A percentile compares a stretch with the other conserved stretches of the same genome.
These are phyloP conservation scores for Stemphylium beticola DNA, from an alignment of 2,329 filamentous ascomycete genomes.

Conservation along the genomic window DNA sequence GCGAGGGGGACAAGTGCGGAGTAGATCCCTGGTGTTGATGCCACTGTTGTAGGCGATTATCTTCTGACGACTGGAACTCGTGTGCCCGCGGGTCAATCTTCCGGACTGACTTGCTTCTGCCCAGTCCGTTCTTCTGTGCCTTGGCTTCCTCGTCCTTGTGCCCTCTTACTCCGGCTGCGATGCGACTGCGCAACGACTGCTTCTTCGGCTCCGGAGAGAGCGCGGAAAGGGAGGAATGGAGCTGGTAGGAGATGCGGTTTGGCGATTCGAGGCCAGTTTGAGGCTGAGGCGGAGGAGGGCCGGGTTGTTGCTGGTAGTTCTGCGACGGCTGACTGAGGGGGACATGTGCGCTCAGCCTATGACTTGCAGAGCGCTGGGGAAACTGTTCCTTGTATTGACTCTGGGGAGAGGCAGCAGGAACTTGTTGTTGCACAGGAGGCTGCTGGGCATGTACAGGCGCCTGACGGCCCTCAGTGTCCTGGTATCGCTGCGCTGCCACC, in stretches of 20 bases:
- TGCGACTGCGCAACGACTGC: constrained; percentile 43
- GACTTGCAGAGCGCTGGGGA: constrained; percentile 40
- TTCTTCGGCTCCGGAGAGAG: constrained; percentile 37
- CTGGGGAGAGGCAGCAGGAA: constrained; percentile 13
- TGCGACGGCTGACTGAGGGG: constrained; percentile 32
- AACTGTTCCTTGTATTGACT: constrained; percentile 31
- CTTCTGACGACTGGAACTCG: constrained; percentile 35
- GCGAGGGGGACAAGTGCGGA: constrained; percentile 42
- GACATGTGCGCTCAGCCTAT: constrained; percentile 41
- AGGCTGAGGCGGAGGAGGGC: constrained; percentile 30
- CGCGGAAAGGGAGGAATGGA: constrained; percentile 15
- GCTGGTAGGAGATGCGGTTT: constrained; percentile 35
- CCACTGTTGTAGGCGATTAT: constrained; percentile 37
- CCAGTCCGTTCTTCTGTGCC: constrained; percentile 39
- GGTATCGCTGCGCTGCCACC: constrained; percentile 34
- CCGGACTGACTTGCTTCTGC: constrained; percentile 44
- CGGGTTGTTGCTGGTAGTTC: constrained; percentile 34
- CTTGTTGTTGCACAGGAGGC: constrained; percentile 19
- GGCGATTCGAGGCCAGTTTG: constrained; percentile 27
- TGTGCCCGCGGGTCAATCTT: constrained; percentile 41
- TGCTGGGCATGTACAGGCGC: constrained; percentile 26
- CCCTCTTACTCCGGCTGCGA: constrained; percentile 34
- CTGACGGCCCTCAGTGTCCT: constrained; percentile 30
- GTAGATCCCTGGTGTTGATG: constrained; percentile 39
- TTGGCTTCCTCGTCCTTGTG: constrained; percentile 45